phyloP scores from a whole-genome alignment of 2,329 filamentous ascomycete species.

The Emmonsiellopsis sp. region DNA sequence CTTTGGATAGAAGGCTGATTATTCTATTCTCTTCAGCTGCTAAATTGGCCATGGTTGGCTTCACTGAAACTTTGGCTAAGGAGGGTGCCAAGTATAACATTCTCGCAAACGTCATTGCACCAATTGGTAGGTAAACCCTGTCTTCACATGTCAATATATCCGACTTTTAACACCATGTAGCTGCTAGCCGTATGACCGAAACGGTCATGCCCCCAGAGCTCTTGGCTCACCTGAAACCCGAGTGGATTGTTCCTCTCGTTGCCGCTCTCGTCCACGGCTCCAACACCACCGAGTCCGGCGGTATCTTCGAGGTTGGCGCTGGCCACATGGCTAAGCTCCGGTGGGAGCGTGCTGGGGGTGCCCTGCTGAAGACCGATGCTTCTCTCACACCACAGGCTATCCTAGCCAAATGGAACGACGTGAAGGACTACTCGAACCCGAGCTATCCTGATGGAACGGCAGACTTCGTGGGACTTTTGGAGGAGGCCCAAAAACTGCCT shows the following conservation, averaged over 20 bases:
- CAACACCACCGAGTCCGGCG: slow-evolving; percentile 72
- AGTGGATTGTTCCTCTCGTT: slow-evolving; percentile 91
- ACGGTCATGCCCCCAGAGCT: slow-evolving; percentile 95
- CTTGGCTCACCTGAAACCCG: slow-evolving; percentile 73
- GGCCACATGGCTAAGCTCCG: slow-evolving; percentile 87
- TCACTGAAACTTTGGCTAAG: slow-evolving; percentile 96
- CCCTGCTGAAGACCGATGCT: slow-evolving; percentile 79
- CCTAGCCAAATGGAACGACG: slow-evolving; percentile 78
- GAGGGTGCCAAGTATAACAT: slow-evolving; percentile 99
- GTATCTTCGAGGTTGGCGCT: slow-evolving; percentile 88
- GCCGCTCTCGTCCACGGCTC: slow-evolving; percentile 78
- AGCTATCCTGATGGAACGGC: slow-evolving; percentile 77
- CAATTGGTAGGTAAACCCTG: slow-evolving; percentile 47
- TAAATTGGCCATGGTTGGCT: slow-evolving; percentile 90
- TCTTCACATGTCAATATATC: neutral
- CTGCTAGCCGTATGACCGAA: slow-evolving; percentile 89
- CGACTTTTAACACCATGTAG: slow-evolving; percentile 33
- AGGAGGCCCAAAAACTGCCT: slow-evolving; percentile 70
- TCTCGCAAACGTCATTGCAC: slow-evolving; percentile 85
- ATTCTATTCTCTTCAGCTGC: slow-evolving; percentile 49
- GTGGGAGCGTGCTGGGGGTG: slow-evolving; percentile 88
- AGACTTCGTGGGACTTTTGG: slow-evolving; percentile 78
- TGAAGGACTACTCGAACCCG: slow-evolving; percentile 76
- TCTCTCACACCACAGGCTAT: slow-evolving; percentile 81
- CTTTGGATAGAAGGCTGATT: slow-evolving; percentile 3